Conservation (phyloP, 345 rosid species). For the Hibiscus tridactylites region DNA sequence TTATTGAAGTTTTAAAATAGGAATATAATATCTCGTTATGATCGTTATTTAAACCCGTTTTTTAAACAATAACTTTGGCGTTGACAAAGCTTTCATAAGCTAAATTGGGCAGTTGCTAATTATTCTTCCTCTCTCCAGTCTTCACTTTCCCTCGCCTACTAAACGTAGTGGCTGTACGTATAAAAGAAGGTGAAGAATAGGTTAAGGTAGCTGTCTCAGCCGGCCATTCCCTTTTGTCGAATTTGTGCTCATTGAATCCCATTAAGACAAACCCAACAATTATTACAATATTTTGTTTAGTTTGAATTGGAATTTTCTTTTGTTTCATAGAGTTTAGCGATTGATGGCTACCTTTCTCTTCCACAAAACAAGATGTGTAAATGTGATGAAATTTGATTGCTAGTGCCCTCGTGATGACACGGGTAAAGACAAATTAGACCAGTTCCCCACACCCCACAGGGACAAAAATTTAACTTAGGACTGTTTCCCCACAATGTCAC, state of each 20-base stretch:
- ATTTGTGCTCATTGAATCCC: slow-evolving; percentile 17
- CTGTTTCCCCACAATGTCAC: neutral
- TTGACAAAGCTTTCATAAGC: slow-evolving; percentile 13
- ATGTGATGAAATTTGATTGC: slow-evolving; percentile 17
- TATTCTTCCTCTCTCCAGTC: slow-evolving; percentile 3
- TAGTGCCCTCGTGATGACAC: slow-evolving; percentile 26
- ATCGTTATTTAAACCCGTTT: neutral
- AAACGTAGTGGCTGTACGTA: neutral
- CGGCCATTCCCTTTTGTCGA: slow-evolving; percentile 58
- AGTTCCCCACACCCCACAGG: slow-evolving; percentile 12
- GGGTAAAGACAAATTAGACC: slow-evolving; percentile 42
- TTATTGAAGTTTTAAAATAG: neutral
- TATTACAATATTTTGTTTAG: neutral
- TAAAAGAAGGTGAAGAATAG: slow-evolving; percentile 25
- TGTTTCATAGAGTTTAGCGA: slow-evolving; percentile 19
- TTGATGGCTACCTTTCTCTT: slow-evolving; percentile 30
- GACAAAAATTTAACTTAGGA: slow-evolving; percentile 1
- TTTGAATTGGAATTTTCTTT: neutral
- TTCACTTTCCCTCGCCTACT: slow-evolving; percentile 8
- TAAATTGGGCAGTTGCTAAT: slow-evolving; percentile 25
- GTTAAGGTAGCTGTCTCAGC: slow-evolving; percentile 53
- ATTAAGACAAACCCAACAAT: slow-evolving; percentile 26
- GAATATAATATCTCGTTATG: neutral
- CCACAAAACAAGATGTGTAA: neutral
- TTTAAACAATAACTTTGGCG: neutral